A percentile compares a stretch with the other conserved stretches of the same genome.
These are phyloP conservation scores for Didymella pinodella DNA, from an alignment of 2,329 filamentous ascomycete species.

Conservation along the genomic window DNA sequence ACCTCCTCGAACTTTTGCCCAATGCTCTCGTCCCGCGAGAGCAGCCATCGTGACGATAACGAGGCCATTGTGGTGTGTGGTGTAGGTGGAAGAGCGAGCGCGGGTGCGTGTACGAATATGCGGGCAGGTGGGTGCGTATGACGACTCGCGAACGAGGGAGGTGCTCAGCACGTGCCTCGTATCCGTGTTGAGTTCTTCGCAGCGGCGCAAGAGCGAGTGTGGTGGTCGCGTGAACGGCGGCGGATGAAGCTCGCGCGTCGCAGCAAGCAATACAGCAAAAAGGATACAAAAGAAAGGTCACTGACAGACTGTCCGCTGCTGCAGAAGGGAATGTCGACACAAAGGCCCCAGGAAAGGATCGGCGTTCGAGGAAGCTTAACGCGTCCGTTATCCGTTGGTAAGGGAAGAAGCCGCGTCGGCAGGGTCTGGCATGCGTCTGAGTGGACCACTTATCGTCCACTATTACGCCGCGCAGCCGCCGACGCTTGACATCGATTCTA, in stretches of 20 bases:
- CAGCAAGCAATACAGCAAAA: conserved; percentile 8
- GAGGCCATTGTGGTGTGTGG: conserved; percentile 34
- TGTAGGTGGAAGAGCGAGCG: conserved; percentile 14
- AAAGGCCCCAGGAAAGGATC: conserved; percentile 7
- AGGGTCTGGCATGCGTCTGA: conserved; percentile 22
- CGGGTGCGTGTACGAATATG: conserved; percentile 3
- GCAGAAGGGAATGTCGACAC: conserved; percentile 12
- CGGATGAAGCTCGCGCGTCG: conserved; percentile 2
- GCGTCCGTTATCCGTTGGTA: conserved; percentile 19
- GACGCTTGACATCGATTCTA: conserved; percentile 11
- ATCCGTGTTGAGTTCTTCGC: background rate
- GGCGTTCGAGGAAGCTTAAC: conserved; percentile 22
- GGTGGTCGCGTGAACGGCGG: background rate
- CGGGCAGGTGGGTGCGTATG: conserved; percentile 20
- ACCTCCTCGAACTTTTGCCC: conserved; percentile 43
- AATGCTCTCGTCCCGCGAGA: conserved; percentile 41
- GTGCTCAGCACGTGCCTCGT: conserved; percentile 23
- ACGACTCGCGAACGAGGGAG: conserved; percentile 21
- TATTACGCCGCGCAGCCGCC: conserved; percentile 24
- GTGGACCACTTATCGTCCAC: conserved; percentile 17
- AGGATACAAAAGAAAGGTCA: conserved; percentile 5
- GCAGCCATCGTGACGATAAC: conserved; percentile 23
- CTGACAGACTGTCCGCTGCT: background rate
- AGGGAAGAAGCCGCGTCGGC: conserved; percentile 13
- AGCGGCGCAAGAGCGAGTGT: conserved; percentile 1